These are phyloP conservation scores for Primulina tabacum DNA, from an alignment of 257 asterid genomes.

Conservation along the genomic window DNA sequence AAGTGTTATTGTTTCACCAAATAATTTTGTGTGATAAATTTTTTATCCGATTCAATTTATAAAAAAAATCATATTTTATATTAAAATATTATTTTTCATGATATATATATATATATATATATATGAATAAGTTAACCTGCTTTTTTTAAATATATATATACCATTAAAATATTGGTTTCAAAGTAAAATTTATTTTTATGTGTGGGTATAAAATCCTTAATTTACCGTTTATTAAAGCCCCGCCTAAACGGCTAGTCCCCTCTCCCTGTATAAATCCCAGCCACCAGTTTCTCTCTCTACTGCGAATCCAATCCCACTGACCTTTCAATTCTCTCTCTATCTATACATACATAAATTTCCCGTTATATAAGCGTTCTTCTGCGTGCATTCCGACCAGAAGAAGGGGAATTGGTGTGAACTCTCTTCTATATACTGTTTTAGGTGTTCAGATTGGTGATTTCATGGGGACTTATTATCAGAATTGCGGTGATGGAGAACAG, in stretches of 20 bases:
- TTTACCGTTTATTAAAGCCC: slow-evolving; percentile 36
- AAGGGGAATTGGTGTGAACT: slow-evolving; percentile 24
- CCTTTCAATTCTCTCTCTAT: slow-evolving; percentile 21
- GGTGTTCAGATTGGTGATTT: slow-evolving; percentile 25
- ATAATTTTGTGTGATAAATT: too few relatives aligned
- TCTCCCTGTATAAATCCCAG: slow-evolving; percentile 6
- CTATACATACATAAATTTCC: slow-evolving; percentile 1
- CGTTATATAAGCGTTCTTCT: slow-evolving; percentile 5
- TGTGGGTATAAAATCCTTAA: not conserved
- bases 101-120: too few relatives aligned
- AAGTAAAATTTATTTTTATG: too few relatives aligned
- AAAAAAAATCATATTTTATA: too few relatives aligned
- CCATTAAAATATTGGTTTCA: too few relatives aligned
- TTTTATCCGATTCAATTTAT: too few relatives aligned
- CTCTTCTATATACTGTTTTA: slow-evolving; percentile 4
- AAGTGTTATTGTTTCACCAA: too few relatives aligned
- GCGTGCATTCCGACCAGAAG: slow-evolving; percentile 14
- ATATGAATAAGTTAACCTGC: too few relatives aligned
- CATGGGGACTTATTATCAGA: slow-evolving; percentile 38
- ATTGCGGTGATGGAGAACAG: slow-evolving; percentile 37
- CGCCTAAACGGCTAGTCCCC: slow-evolving; percentile 43
- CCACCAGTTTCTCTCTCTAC: slow-evolving; percentile 33
- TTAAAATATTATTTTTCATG: too few relatives aligned
- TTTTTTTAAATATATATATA: too few relatives aligned
- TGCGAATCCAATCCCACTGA: slow-evolving; percentile 28